Conservation (phyloP, 2,329 filamentous ascomycete genomes). For the Berkeleyomyces rouxiae region DNA sequence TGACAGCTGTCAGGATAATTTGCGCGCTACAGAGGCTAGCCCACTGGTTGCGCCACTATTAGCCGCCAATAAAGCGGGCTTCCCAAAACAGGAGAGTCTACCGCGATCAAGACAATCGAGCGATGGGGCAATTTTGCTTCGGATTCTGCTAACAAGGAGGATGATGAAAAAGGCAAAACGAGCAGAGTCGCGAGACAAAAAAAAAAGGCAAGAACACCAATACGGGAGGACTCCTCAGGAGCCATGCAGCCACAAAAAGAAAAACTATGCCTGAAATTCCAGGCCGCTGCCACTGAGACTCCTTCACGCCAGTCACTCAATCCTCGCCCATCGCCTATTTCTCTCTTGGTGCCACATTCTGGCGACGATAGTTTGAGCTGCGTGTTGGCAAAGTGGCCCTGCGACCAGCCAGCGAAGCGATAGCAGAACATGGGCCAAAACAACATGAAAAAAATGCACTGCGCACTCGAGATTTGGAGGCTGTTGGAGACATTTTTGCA, state of each 20-base stretch:
- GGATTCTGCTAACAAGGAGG: not conserved
- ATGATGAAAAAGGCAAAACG: not conserved
- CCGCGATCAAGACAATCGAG: not conserved
- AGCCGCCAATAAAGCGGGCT: not conserved
- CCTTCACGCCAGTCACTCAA: not conserved
- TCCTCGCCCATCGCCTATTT: not conserved
- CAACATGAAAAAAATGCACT: not conserved
- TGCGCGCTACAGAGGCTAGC: not conserved
- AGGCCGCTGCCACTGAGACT: not conserved
- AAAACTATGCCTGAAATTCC: not conserved
- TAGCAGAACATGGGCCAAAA: not conserved
- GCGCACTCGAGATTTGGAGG: not conserved
- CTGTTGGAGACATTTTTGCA: no score
- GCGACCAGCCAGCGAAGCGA: not conserved
- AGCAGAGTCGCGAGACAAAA: not conserved
- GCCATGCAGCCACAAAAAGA: not conserved
- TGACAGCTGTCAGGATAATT: not conserved
- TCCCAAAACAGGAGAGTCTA: not conserved
- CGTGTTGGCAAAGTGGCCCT: not conserved
- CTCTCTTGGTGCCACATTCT: not conserved
- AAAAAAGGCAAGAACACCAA: not conserved
- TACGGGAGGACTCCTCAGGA: not conserved
- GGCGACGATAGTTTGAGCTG: not conserved
- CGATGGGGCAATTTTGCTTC: not conserved
- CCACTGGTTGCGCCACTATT: not conserved